Evolutionary conservation across 352 stramenopile species (phyloP).

Genomic region (Pythium angustatum): DNA sequence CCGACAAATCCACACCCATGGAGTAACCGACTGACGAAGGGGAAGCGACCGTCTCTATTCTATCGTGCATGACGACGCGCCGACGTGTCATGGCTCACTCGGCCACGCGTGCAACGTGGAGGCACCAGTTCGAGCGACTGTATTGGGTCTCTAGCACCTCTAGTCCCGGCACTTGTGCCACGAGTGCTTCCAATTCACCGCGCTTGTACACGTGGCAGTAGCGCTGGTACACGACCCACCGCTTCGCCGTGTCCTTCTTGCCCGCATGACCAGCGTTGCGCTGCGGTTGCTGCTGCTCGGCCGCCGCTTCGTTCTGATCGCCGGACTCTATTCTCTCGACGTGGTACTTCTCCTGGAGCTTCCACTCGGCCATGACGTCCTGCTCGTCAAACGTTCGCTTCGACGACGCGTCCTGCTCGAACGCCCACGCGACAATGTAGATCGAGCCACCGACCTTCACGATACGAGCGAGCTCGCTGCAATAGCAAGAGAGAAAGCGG

Average conservation of each 20-base stretch:
- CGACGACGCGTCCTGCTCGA: conserved; percentile 77
- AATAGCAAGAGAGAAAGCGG: neutral
- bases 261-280: conserved; percentile 35
- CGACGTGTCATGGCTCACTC: neutral
- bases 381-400: conserved; percentile 78
- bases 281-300: neutral
- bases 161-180: conserved; percentile 58
- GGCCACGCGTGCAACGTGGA: conserved; percentile 43
- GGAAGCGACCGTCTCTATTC: neutral
- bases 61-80: neutral
- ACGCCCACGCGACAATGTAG: conserved; percentile 78
- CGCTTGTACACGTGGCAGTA: conserved; percentile 83
- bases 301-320: neutral
- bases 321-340: conserved; percentile 6
- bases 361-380: conserved; percentile 87
- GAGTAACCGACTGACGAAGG: neutral
- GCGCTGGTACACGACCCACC: conserved; percentile 78
- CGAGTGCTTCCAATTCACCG: conserved; percentile 67
- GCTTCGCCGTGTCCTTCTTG: conserved; percentile 45
- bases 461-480: conserved; percentile 67
- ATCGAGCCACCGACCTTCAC: conserved; percentile 58
- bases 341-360: conserved; percentile 80
- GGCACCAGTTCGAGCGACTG: conserved; percentile 82
- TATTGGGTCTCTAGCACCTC: conserved; percentile 61
- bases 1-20: neutral